A percentile compares a stretch with the other conserved stretches of the same genome.
phyloP scores from a whole-genome alignment of 2,329 filamentous ascomycete species.

The Sclerotinia spermophila region DNA sequence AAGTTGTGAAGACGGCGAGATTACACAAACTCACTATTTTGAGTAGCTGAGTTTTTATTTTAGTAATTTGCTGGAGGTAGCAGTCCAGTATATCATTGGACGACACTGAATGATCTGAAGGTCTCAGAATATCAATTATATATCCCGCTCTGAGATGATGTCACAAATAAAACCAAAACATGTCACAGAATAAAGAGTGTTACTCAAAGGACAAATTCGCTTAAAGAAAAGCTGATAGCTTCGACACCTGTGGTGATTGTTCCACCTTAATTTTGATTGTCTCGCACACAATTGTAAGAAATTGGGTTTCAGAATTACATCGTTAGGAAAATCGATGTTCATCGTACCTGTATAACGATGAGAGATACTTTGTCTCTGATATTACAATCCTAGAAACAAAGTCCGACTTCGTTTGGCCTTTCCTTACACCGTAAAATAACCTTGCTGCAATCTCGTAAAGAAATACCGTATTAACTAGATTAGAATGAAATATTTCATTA shows the following conservation, averaged over 20 bases:
- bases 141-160: not conserved
- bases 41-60: not conserved
- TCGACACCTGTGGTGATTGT: not conserved
- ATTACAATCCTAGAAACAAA: no score
- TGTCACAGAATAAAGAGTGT: not conserved
- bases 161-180: not conserved
- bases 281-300: not conserved
- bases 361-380: no score
- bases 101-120: not conserved
- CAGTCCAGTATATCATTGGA: not conserved
- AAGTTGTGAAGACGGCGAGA: not conserved
- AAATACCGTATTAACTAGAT: no score
- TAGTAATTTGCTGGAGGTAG: not conserved
- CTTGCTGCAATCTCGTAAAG: no score
- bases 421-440: no score
- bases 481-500: no score
- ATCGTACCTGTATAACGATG: no score
- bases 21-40: not conserved
- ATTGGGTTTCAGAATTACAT: not conserved
- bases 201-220: not conserved
- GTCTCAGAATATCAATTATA: not conserved
- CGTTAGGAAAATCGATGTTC: no score
- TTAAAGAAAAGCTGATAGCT: not conserved
- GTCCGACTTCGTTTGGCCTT: no score
- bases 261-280: not conserved